These are phyloP conservation scores for Diaporthe destruens DNA, from an alignment of 2,329 filamentous ascomycete species.

Conservation along the genomic window DNA sequence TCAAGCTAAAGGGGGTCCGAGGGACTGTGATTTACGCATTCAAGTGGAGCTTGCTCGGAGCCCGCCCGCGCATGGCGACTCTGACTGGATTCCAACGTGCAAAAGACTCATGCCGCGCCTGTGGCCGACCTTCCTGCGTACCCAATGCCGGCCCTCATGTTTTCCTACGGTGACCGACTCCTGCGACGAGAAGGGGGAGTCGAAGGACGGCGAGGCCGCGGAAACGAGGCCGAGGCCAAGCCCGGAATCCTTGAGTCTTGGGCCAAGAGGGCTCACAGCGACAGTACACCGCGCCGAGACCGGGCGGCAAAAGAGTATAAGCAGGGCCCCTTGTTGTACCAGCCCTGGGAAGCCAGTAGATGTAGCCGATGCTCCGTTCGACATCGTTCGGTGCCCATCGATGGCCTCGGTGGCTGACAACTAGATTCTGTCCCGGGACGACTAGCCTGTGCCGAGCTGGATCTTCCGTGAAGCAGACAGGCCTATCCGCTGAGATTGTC, in stretches of 20 bases:
- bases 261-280: not conserved
- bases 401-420: not conserved
- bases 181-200: no score
- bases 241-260: conserved; percentile 5
- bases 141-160: no score
- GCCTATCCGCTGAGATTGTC: no score
- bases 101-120: not conserved
- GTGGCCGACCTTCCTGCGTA: not conserved
- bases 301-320: not conserved
- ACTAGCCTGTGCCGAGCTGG: not conserved
- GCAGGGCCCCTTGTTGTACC: not conserved
- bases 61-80: not conserved
- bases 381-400: not conserved
- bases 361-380: not conserved
- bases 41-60: not conserved
- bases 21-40: not conserved
- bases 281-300: not conserved
- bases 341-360: conserved; percentile 3
- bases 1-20: not conserved
- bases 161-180: not conserved
- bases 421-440: not conserved
- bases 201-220: not conserved
- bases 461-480: not conserved
- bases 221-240: conserved; percentile 14
- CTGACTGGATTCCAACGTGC: not conserved